Evolutionary conservation across 1,139 yeast genomes (phyloP).

Genomic region (Kodamaea sp.): DNA sequence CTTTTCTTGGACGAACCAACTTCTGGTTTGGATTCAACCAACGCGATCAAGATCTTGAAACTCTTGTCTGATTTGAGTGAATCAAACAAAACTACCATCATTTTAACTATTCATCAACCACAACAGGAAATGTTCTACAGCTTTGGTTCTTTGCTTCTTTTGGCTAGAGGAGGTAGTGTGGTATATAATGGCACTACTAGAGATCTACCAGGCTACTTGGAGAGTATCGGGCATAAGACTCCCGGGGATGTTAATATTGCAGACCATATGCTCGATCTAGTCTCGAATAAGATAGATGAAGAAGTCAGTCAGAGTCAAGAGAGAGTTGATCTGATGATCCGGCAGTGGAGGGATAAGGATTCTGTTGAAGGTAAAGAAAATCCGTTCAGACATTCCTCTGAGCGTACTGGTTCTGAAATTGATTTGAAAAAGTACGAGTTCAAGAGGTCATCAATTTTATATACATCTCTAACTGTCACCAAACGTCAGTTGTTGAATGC

Average conservation of each 20-base stretch:
- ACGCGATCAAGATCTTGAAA: conserved; percentile 20
- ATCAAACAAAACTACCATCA: conserved; percentile 21
- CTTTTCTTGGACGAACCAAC: conserved; percentile 30
- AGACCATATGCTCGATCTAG: conserved; percentile 21
- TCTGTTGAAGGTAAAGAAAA: background rate
- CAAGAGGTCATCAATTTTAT: conserved; percentile 21
- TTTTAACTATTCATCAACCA: conserved; percentile 29
- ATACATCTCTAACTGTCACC: conserved; percentile 18
- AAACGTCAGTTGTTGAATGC: conserved; percentile 20
- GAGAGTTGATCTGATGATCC: conserved; percentile 16
- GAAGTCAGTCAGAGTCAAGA: conserved; percentile 12
- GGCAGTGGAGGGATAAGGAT: conserved; percentile 13
- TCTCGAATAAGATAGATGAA: conserved; percentile 17
- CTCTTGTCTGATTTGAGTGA: conserved; percentile 19
- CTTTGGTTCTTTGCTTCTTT: conserved; percentile 23
- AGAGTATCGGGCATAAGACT: conserved; percentile 13
- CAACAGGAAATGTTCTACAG: conserved; percentile 21
- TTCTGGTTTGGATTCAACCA: conserved; percentile 26
- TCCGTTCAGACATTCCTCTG: background rate
- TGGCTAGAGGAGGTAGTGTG: conserved; percentile 25
- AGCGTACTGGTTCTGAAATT: conserved; percentile 6
- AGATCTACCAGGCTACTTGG: conserved; percentile 15
- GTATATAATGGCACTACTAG: conserved; percentile 21
- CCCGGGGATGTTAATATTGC: conserved; percentile 19
- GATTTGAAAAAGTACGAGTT: conserved; percentile 23